Percentiles rank a stretch among this genome's conserved stretches.
These are phyloP conservation scores for Chaetomiaceae sp. DNA, from an alignment of 2,329 filamentous ascomycete genomes.

Conservation along the genomic window DNA sequence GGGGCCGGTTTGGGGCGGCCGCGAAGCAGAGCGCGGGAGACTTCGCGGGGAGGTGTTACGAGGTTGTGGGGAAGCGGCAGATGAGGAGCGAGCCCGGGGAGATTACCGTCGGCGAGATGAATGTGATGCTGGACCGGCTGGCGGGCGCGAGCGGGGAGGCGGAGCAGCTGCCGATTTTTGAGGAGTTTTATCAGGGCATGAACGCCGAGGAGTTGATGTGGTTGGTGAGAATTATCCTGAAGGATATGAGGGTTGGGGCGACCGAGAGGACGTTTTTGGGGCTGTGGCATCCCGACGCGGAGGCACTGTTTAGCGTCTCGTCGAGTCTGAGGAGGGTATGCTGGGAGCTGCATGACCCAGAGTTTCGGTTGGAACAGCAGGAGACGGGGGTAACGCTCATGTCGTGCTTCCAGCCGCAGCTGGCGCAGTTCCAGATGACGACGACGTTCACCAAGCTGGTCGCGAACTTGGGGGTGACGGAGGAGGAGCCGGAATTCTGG, in stretches of 20 bases:
- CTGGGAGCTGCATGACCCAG: conserved; percentile 81
- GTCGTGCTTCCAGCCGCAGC: conserved; percentile 94
- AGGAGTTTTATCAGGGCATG: conserved; percentile 84
- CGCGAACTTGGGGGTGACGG: conserved; percentile 57
- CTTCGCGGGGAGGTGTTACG: conserved; percentile 84
- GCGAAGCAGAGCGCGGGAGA: conserved; percentile 68
- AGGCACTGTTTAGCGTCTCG: conserved; percentile 80
- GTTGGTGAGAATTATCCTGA: conserved; percentile 89
- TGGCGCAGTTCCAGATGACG: conserved; percentile 86
- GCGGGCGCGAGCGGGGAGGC: conserved; percentile 72
- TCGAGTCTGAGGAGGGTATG: conserved; percentile 87
- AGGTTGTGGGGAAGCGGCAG: conserved; percentile 78
- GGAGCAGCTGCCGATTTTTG: conserved; percentile 77
- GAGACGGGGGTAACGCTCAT: conserved; percentile 74
- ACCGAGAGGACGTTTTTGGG: conserved; percentile 87
- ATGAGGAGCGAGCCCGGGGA: conserved; percentile 68
- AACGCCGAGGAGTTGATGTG: conserved; percentile 90
- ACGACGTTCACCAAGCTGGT: conserved; percentile 75
- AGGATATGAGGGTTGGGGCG: conserved; percentile 68
- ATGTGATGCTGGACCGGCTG: conserved; percentile 75
- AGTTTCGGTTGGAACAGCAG: conserved; percentile 67
- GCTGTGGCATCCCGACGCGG: conserved; percentile 74
- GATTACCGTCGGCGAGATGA: conserved; percentile 87
- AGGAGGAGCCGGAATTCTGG: conserved; percentile 78
- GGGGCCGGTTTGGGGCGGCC: background rate